Base-by-base conservation (phyloP, 2,329 filamentous ascomycete species). In the Magnaporthiopsis rhizophila region DNA sequence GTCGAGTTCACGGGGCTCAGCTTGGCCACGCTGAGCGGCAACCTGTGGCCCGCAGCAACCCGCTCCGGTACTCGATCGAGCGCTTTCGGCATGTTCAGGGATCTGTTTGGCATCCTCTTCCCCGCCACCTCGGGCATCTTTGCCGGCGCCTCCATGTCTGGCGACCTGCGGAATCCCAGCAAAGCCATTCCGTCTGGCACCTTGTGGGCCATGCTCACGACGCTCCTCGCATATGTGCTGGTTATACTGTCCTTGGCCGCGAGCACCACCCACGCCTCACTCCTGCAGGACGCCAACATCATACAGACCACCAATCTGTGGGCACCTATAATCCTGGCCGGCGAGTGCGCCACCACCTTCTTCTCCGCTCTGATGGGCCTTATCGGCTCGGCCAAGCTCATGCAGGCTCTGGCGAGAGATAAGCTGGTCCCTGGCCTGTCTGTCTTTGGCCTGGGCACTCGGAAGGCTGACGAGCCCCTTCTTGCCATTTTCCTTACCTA, bases 331-430 rank as follows among this genome's bases (percentile, higher is more conserved):
- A 87, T 96, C 32, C 82, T 96, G 3, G 85, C 91, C 1, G 92
- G 92, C 65, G 92, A 96, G 74, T 89, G 92, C 69, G 89, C 91
- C 2, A 90, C 90, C 1, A 89, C 89, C 1, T 87, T 93, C 70
- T 96, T 96, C 77, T 96, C 91, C 0, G 88, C 90, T 5, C 75
- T 96, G 62, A 96, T 96, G 89, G 92, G 92, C 4, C 83, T 96
- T 56, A 91, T 96, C 67, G 91, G 90, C 1, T 89, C 91, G 7
- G 89, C 92, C 34, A 96, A 95, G 72, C 83, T 96, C 15, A 82
- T 96, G 34, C 91, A 96, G 72, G 92, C 92, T 34, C 83, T 96
- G 66, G 89, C 90, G 3, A 82, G 90, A 72, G 92, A 96, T 72
- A 87, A 86, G 69, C 79, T 96, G 2, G 80, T 96, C 18, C 92